A percentile compares a stretch with the other conserved stretches of the same genome.
Evolutionary conservation across 768 basidiomycete species (phyloP).

Genomic region (Boletales sp.): DNA sequence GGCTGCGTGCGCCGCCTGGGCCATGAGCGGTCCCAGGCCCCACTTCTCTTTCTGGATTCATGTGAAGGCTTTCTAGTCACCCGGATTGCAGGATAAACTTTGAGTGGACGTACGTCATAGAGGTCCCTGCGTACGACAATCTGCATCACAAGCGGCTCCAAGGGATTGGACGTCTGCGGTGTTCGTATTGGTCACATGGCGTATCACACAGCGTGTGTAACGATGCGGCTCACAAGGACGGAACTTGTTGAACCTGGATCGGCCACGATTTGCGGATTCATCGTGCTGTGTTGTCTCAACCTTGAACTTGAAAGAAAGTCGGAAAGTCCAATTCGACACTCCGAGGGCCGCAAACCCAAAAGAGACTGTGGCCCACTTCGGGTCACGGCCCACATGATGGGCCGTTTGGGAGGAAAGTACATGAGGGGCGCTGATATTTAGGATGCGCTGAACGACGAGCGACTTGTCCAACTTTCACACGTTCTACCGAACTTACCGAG

Average conservation of each 20-base stretch:
- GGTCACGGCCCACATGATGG: too few relatives aligned
- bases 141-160: slow-evolving; percentile 38
- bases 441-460: too few relatives aligned
- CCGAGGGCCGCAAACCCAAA: too few relatives aligned
- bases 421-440: too few relatives aligned
- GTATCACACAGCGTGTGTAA: too few relatives aligned
- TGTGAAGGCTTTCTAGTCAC: background rate
- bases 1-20: slow-evolving; percentile 42
- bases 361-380: too few relatives aligned
- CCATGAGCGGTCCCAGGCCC: slow-evolving; percentile 44
- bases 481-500: too few relatives aligned
- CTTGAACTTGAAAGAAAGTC: too few relatives aligned
- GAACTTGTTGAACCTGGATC: background rate
- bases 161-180: background rate
- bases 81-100: background rate
- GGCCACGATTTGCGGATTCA: background rate
- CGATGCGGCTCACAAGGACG: too few relatives aligned
- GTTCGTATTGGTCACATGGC: background rate
- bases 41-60: slow-evolving; percentile 36
- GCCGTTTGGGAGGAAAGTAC: too few relatives aligned
- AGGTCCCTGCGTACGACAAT: slow-evolving; percentile 42
- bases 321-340: too few relatives aligned
- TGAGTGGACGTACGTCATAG: slow-evolving; percentile 33
- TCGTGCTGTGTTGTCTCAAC: background rate
- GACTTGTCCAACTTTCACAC: too few relatives aligned